Evolutionary conservation across 106 monocot genomes (phyloP).

Genomic region (Amphibolis antarctica): DNA sequence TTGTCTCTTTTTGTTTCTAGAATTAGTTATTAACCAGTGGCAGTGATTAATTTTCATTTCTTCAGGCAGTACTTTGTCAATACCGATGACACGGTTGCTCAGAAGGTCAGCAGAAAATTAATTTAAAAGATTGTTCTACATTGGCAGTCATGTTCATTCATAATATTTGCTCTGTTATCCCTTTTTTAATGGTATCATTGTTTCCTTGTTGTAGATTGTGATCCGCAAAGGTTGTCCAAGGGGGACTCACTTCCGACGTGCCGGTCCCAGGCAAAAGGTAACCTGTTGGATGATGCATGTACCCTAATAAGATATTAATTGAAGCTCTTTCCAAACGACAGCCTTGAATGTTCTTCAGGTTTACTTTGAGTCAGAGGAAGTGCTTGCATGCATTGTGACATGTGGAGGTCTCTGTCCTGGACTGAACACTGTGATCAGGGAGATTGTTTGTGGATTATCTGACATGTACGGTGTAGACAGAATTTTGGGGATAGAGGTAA

Average conservation of each 20-base stretch:
- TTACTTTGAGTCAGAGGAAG: constrained; percentile 73
- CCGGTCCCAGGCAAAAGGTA: constrained; percentile 82
- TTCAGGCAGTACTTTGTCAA: constrained; percentile 37
- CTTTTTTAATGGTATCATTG: not conserved
- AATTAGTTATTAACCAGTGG: not conserved
- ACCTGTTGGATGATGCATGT: not conserved
- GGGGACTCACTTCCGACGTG: constrained; percentile 72
- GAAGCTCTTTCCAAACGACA: not conserved
- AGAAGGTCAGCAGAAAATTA: constrained; percentile 16
- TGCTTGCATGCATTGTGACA: constrained; percentile 86
- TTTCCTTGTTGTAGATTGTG: constrained; percentile 35
- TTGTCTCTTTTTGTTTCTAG: not conserved
- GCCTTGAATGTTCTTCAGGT: constrained; percentile 30
- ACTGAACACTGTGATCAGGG: constrained; percentile 86
- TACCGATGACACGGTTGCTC: constrained; percentile 29
- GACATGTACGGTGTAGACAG: constrained; percentile 63
- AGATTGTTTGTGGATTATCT: constrained; percentile 72
- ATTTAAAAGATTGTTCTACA: not conserved
- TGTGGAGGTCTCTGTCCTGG: constrained; percentile 92
- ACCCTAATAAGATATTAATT: not conserved
- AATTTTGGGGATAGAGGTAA: constrained; percentile 78
- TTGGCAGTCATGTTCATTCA: not conserved
- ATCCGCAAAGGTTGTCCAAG: constrained; percentile 47
- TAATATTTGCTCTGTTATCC: too few relatives aligned
- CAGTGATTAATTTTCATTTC: not conserved